Evolutionary conservation across 495 filamentous ascomycete species (phyloP).

Genomic region (Penicillium subrubescens): DNA sequence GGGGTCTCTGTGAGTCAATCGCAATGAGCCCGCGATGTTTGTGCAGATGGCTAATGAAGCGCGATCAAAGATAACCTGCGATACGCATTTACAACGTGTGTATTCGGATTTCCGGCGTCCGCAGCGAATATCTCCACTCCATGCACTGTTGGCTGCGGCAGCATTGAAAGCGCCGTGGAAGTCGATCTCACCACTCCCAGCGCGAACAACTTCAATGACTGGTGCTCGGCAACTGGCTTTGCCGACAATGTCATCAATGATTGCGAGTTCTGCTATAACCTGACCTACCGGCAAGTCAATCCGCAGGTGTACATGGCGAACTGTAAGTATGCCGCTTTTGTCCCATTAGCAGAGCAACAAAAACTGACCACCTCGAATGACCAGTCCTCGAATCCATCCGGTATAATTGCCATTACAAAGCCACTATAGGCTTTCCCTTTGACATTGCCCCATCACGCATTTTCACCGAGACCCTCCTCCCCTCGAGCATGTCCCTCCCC

Average conservation of each 20-base stretch:
- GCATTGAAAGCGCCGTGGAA: constrained; percentile 38
- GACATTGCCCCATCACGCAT: constrained; percentile 46
- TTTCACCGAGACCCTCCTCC: constrained; percentile 45
- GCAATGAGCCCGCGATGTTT: not conserved
- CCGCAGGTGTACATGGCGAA: constrained; percentile 51
- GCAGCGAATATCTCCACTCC: constrained; percentile 43
- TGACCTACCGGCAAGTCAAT: constrained; percentile 23
- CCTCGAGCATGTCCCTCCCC: constrained; percentile 36
- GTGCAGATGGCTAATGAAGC: constrained; percentile 3
- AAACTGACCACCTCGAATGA: not conserved
- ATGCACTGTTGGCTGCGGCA: constrained; percentile 46
- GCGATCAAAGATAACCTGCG: constrained; percentile 50
- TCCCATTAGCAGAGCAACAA: constrained; percentile 1
- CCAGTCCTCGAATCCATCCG: constrained; percentile 54
- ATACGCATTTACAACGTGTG: constrained; percentile 48
- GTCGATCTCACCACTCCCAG: constrained; percentile 33
- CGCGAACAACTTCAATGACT: constrained; percentile 33
- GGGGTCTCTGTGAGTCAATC: constrained; percentile 58
- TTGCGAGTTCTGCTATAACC: constrained; percentile 51
- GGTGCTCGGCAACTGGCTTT: constrained; percentile 38
- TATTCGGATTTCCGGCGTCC: constrained; percentile 43
- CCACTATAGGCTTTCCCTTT: constrained; percentile 37
- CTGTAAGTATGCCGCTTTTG: constrained; percentile 41
- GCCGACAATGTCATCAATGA: constrained; percentile 44
- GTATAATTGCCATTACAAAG: constrained; percentile 50